Percentiles rank a stretch among this genome's conserved stretches.
Conservation (phyloP, 2,329 filamentous ascomycete genomes). For the Niveomyces coronatus region DNA sequence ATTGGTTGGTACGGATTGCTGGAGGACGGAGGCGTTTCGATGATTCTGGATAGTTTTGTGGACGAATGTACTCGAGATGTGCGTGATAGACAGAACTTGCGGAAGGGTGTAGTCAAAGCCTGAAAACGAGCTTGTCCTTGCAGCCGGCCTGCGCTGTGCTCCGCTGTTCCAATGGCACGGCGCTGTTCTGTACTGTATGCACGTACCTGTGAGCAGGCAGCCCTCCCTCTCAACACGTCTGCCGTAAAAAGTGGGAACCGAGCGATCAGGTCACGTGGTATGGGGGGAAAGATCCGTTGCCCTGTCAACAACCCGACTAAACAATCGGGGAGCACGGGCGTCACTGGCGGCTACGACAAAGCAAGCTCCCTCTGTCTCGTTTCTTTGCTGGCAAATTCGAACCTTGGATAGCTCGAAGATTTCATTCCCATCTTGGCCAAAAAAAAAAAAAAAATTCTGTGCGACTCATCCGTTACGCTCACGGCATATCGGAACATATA, state of each 20-base stretch:
- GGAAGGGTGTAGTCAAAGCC: too few species aligned
- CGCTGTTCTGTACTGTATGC: too few species aligned
- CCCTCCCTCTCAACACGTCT: slow-evolving; percentile 11
- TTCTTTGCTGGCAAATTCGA: neutral
- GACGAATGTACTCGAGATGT: too few species aligned
- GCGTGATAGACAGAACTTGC: too few species aligned
- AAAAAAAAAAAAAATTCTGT: neutral
- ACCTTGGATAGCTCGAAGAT: slow-evolving; percentile 1
- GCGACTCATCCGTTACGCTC: too few species aligned
- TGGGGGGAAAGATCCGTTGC: neutral
- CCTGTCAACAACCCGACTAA: slow-evolving; percentile 5
- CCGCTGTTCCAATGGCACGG: too few species aligned
- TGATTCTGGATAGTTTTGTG: too few species aligned
- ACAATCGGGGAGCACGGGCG: slow-evolving; percentile 10
- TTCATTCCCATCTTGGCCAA: neutral
- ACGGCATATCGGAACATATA: neutral
- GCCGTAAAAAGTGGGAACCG: slow-evolving; percentile 7
- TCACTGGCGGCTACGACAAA: slow-evolving; percentile 1
- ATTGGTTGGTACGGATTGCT: too few species aligned
- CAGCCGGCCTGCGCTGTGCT: too few species aligned
- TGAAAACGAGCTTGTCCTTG: too few species aligned
- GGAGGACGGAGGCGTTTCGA: too few species aligned
- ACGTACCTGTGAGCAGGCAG: too few species aligned
- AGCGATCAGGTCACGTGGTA: slow-evolving; percentile 7
- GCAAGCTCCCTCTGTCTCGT: slow-evolving; percentile 5